Conservation (phyloP, 2,329 filamentous ascomycete genomes). For the Lachnellula arida region DNA sequence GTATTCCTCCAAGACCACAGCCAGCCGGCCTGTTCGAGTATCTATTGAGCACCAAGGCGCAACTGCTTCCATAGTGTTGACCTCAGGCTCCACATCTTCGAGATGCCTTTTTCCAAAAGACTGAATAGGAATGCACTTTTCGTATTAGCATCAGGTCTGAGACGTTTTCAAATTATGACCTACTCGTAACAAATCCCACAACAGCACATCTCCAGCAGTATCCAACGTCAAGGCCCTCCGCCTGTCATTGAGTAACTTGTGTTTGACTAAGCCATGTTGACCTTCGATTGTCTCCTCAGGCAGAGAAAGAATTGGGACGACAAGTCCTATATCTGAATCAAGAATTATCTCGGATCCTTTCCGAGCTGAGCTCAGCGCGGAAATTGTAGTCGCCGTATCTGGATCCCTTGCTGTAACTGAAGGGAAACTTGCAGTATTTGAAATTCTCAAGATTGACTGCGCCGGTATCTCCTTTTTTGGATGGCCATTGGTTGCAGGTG, state of each 20-base stretch:
- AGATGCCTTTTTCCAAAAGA: constrained; percentile 94
- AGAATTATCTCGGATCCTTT: constrained; percentile 55
- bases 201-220: constrained; percentile 86
- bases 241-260: constrained; percentile 85
- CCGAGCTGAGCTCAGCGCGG: constrained; percentile 42
- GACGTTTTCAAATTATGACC: constrained; percentile 24
- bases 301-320: constrained; percentile 61
- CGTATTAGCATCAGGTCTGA: constrained; percentile 16
- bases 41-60: constrained; percentile 96
- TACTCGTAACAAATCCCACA: constrained; percentile 92
- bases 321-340: constrained; percentile 42
- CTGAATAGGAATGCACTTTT: constrained; percentile 77
- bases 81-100: constrained; percentile 80
- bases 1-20: constrained; percentile 86
- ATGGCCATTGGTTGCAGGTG: constrained; percentile 32
- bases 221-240: constrained; percentile 86
- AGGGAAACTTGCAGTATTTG: constrained; percentile 77
- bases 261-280: constrained; percentile 91
- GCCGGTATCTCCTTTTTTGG: constrained; percentile 66
- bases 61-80: constrained; percentile 85
- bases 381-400: constrained; percentile 50
- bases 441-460: constrained; percentile 74
- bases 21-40: constrained; percentile 84
- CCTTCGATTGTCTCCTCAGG: constrained; percentile 86
- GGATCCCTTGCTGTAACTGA: constrained; percentile 46